Percentiles rank a stretch among this genome's conserved stretches.
Evolutionary conservation across 768 basidiomycete genomes (phyloP).

Genomic region (Phylloporus sp.): DNA sequence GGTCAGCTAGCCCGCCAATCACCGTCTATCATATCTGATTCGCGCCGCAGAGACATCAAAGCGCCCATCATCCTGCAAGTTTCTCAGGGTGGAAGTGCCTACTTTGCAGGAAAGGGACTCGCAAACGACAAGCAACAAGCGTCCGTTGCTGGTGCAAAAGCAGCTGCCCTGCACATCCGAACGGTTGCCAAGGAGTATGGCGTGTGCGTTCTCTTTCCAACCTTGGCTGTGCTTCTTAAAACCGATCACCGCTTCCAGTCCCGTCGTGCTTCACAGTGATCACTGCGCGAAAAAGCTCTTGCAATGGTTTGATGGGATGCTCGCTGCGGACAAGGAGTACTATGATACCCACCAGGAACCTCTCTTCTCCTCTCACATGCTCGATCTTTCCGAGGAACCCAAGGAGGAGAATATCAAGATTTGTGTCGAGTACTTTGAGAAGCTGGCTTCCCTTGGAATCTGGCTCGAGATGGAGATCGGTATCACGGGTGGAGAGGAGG

Average conservation of each 20-base stretch:
- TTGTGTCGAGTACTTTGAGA: conserved; percentile 92
- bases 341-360: conserved; percentile 84
- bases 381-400: conserved; percentile 91
- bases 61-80: conserved; percentile 97
- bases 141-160: conserved; percentile 87
- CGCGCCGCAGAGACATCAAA: conserved; percentile 73
- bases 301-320: conserved; percentile 99
- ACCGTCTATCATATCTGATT: conserved; percentile 12
- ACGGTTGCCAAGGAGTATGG: conserved; percentile 87
- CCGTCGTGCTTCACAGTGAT: conserved; percentile 96
- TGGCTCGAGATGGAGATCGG: conserved; percentile 99
- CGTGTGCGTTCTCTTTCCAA: conserved; percentile 55
- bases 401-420: conserved; percentile 93
- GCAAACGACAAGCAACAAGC: conserved; percentile 94
- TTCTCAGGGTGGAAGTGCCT: conserved; percentile 95
- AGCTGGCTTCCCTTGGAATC: conserved; percentile 85
- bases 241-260: conserved; percentile 43
- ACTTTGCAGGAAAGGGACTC: conserved; percentile 95
- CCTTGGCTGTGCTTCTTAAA: neutral
- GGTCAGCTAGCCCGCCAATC: conserved; percentile 40
- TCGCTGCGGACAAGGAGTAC: conserved; percentile 91
- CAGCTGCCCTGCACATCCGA: conserved; percentile 90
- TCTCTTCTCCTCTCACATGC: conserved; percentile 97
- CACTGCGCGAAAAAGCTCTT: conserved; percentile 98
- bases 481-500: conserved; percentile 99